Evolutionary conservation across 805 yeast genomes (phyloP), one percentile per base, ranked within the genome.

Genomic region (Millerozyma miso): DNA sequence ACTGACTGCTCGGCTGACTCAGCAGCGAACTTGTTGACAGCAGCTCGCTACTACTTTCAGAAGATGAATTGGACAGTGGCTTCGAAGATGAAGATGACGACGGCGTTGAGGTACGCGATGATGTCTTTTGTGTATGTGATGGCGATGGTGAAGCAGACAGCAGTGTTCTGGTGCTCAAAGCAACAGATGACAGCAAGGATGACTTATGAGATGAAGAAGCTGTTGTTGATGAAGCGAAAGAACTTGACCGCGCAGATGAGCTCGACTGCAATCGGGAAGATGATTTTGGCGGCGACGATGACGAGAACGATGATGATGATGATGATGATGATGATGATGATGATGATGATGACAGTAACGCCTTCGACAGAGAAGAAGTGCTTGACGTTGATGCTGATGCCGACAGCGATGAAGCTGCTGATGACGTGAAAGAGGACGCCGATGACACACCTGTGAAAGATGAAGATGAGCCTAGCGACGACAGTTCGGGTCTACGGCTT

Each of bases 71-170:
- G 4, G 43, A 17, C 31, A 46, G 33, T 13, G 43, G 16, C 13
- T 37, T 31, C 7, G 46, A 31, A 17, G 41, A 16, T 5, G 44
- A 31, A 13, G 42, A 26, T n/a, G n/a, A n/a, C n/a, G n/a, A n/a
- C n/a, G n/a, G n/a, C 16, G 38, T 37, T 18, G 43, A 35, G 13
- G 32, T 8, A 13, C 29, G 12, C 23, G 38, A 26, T 19, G 16
- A 23, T 15, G n/a, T 13, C 17, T 14, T n/a, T 8, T 37, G 37
- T 14, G 43, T 40, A 19, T 43, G 31, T 7, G 42, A 33, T 12
- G 41, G 36, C 5, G 44, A 35, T 2, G 41, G 19, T 3, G 35
- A 18, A 4, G 38, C 34, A n/a, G 52, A 44, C 10, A 42, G 26
- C 16, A 42, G 20, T 14, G 37, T 19, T 8, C 40, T 34, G 5